These are phyloP conservation scores for Ocimum tenuiflorum DNA, from an alignment of 257 asterid species.

Conservation along the genomic window DNA sequence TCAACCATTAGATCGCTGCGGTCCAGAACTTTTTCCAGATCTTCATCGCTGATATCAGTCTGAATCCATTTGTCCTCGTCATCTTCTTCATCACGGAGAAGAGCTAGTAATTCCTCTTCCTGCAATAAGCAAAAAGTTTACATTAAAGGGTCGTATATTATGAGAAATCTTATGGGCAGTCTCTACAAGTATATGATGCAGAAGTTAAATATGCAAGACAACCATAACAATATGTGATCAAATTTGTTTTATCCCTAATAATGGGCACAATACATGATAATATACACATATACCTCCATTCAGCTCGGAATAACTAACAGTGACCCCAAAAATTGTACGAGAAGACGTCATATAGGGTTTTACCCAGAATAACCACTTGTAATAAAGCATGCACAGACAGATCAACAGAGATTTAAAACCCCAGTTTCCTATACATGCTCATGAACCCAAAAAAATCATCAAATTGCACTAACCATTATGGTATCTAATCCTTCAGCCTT, in stretches of 20 bases:
- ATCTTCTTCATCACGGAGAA: conserved; percentile 62
- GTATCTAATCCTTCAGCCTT: conserved; percentile 35
- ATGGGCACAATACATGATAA: not conserved
- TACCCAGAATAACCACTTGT: too few relatives aligned
- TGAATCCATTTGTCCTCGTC: conserved; percentile 77
- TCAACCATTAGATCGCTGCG: conserved; percentile 67
- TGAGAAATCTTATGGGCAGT: not conserved
- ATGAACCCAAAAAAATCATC: not conserved
- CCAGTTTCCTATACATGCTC: not conserved
- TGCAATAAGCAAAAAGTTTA: conserved; percentile 16
- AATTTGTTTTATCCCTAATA: too few relatives aligned
- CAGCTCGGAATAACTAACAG: not conserved
- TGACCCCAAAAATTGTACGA: too few relatives aligned
- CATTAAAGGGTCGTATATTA: not conserved
- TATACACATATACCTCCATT: too few relatives aligned
- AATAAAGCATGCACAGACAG: not conserved
- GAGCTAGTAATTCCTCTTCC: conserved; percentile 84
- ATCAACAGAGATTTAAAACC: not conserved
- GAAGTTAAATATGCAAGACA: too few relatives aligned
- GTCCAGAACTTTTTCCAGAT: conserved; percentile 67
- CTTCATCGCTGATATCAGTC: conserved; percentile 71
- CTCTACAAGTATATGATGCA: too few relatives aligned
- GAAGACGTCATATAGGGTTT: too few relatives aligned
- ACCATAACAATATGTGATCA: not conserved
- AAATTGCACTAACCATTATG: conserved; percentile 37